Percentiles rank a stretch among this genome's conserved stretches.
phyloP scores from a whole-genome alignment of 2,329 filamentous ascomycete species.

The Ophiocordyceps unilateralis region DNA sequence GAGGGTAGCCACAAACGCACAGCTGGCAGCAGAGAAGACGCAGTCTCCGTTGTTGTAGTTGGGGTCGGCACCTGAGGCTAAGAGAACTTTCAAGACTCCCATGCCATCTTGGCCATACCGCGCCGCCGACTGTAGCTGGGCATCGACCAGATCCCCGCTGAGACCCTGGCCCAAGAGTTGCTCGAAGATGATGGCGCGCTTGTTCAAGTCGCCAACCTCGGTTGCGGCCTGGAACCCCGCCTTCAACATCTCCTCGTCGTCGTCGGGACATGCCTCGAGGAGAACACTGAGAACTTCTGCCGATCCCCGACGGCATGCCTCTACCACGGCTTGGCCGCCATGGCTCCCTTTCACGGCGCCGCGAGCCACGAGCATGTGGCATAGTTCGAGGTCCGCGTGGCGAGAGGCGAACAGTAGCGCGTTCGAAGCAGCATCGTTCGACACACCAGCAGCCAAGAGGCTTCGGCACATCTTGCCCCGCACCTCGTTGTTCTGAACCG shows the following conservation, averaged over 20 bases:
- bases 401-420: conserved; percentile 32
- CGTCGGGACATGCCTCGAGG: conserved; percentile 21
- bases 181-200: conserved; percentile 30
- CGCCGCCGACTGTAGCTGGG: conserved; percentile 34
- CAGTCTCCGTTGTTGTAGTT: conserved; percentile 38
- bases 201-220: conserved; percentile 30
- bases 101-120: conserved; percentile 31
- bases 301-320: conserved; percentile 34
- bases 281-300: conserved; percentile 32
- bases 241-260: conserved; percentile 24
- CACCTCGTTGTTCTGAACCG: conserved; percentile 18
- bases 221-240: conserved; percentile 38
- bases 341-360: conserved; percentile 33
- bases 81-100: conserved; percentile 29
- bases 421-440: conserved; percentile 26
- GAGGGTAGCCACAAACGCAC: conserved; percentile 30
- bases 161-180: conserved; percentile 32
- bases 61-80: conserved; percentile 34
- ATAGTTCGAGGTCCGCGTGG: conserved; percentile 34
- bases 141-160: conserved; percentile 30
- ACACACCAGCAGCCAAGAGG: conserved; percentile 28
- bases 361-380: conserved; percentile 30
- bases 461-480: conserved; percentile 26
- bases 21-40: conserved; percentile 34
- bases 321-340: conserved; percentile 34